Base-by-base conservation (phyloP, 2,329 filamentous ascomycete species). In the Diaporthe humulicola region DNA sequence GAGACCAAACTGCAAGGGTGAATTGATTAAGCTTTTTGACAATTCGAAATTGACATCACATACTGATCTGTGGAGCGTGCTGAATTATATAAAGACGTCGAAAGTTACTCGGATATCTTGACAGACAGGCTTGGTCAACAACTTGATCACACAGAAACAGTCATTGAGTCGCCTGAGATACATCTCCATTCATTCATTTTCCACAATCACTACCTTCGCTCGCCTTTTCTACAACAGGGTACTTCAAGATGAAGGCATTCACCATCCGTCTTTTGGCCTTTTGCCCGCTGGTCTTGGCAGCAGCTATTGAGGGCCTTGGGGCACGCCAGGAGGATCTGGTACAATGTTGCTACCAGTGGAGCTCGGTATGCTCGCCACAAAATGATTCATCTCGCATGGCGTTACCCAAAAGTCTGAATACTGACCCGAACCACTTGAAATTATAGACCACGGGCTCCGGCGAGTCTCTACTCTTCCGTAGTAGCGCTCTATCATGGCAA, bases 291-390 rank as follows among this genome's bases (percentile, higher is more conserved):
- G 58, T 42, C 25, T 45, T 64, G 22, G 40, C 40, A 6, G 25
- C 40, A 42, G 58, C 25, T 14, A 8, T 45, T 10, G n/a, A 17
- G 17, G n/a, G 42, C 25, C 22, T 64, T 12, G 58, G 10, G 9
- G 22, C 38, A 10, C 58, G 58, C 12, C 58, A 61, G 25, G 58
- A 61, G 14, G 58, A 61, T 8, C 14, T 61, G 15, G 14, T 15
- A 28, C 36, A 42, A 61, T 61, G 38, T 38, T 61, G 58, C 58
- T 61, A 61, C 7, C 36, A 28, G 4, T 61, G 58, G 58, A 28
- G 17, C 25, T 28, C n/a, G 15, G 58, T 61, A 42, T 9, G n/a
- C n/a, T 28, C 0, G 15, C 17, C 38, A 17, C 19, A 2, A 28
- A 12, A 28, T 60, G 6, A n/a, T n/a, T n/a, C 14, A 14, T 40